phyloP scores from a whole-genome alignment of 495 filamentous ascomycete genomes.

The Podospora fimiseda region DNA sequence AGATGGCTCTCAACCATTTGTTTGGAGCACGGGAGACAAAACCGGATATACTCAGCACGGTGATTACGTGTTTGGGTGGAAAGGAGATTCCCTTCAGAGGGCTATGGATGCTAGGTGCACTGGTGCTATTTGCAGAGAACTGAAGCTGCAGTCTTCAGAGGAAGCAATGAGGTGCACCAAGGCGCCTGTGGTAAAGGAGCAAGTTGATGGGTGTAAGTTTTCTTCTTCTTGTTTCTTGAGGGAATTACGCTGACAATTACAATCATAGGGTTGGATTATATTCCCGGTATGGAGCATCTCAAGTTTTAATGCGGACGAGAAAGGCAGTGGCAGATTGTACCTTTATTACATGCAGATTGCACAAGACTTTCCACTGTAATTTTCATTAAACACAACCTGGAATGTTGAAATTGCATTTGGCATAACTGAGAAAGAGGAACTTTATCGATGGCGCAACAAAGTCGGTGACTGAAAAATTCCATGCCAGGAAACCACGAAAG shows the following conservation, averaged over 20 bases:
- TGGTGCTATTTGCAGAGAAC: constrained; percentile 27
- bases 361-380: too few relatives aligned
- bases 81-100: constrained; percentile 42
- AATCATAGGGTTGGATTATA: neutral
- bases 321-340: too few relatives aligned
- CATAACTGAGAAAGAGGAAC: too few relatives aligned
- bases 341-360: too few relatives aligned
- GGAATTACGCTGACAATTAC: neutral
- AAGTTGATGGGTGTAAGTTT: constrained; percentile 39
- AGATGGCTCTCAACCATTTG: constrained; percentile 22
- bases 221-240: neutral
- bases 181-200: constrained; percentile 32
- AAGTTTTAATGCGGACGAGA: too few relatives aligned
- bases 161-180: constrained; percentile 35
- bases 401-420: too few relatives aligned
- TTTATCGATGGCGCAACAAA: too few relatives aligned
- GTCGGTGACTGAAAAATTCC: too few relatives aligned
- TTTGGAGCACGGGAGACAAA: constrained; percentile 4
- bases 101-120: constrained; percentile 21
- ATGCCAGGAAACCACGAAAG: too few relatives aligned
- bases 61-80: constrained; percentile 74
- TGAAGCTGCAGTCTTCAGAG: constrained; percentile 32
- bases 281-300: neutral
- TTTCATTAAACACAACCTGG: too few relatives aligned
- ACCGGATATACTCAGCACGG: constrained; percentile 47